A percentile compares a stretch with the other conserved stretches of the same genome.
Conservation (phyloP, 1,284 basidiomycete species). For the Rhodofomes roseus region DNA sequence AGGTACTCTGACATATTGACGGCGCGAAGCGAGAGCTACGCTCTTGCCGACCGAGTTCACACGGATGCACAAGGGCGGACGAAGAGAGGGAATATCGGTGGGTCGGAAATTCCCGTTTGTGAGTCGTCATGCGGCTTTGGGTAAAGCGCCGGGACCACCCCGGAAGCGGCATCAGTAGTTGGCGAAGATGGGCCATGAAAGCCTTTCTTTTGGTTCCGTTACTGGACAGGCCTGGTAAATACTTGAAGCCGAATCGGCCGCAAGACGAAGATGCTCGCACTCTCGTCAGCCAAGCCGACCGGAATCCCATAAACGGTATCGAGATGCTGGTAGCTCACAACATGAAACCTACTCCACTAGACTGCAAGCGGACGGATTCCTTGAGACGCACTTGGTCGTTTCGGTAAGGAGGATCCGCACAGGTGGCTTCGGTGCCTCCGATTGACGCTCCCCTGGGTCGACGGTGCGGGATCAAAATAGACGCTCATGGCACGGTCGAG, state of each 20-base stretch:
- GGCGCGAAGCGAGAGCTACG: not conserved
- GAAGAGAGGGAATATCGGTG: constrained; percentile 5
- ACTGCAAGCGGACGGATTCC: not conserved
- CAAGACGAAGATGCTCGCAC: not conserved
- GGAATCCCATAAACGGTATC: not conserved
- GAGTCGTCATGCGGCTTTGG: constrained; percentile 13
- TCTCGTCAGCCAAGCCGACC: not conserved
- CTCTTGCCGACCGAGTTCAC: constrained; percentile 1
- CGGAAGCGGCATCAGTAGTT: constrained; percentile 6
- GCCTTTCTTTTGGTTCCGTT: not conserved
- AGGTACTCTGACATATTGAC: not conserved
- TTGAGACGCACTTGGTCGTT: not conserved
- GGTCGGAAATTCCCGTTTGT: constrained; percentile 22
- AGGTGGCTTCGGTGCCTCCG: not conserved
- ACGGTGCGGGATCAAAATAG: not conserved
- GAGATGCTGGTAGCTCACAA: not conserved
- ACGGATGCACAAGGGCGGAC: not conserved
- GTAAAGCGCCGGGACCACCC: constrained; percentile 19
- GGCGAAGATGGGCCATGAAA: not conserved
- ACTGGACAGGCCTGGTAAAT: not conserved
- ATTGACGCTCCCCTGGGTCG: not conserved
- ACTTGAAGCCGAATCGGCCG: not conserved
- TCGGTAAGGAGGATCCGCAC: not conserved
- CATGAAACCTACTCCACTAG: not conserved
- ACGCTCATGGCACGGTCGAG: not conserved